Evolutionary conservation across 2,329 filamentous ascomycete genomes (phyloP).

Genomic region (Alternaria ethzedia): DNA sequence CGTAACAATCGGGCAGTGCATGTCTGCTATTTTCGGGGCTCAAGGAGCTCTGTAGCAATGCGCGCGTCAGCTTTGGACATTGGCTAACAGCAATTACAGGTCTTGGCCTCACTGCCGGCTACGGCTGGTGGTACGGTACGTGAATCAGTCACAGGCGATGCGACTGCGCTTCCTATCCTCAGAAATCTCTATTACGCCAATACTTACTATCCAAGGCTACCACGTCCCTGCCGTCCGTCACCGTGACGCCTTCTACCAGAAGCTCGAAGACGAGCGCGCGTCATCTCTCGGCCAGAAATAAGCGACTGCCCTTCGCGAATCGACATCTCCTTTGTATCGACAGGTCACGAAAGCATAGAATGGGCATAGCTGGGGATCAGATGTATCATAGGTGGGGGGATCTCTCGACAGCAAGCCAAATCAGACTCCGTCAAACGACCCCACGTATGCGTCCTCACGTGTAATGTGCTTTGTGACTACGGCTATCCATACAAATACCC

Average conservation of each 20-base stretch:
- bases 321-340: conserved; percentile 37
- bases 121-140: conserved; percentile 72
- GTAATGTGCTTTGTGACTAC: not conserved
- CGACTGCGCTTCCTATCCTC: not conserved
- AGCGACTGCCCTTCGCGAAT: conserved; percentile 14
- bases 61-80: conserved; percentile 16
- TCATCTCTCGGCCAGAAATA: conserved; percentile 50
- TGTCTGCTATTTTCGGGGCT: not conserved
- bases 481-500: not conserved
- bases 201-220: conserved; percentile 57
- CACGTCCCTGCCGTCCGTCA: conserved; percentile 69
- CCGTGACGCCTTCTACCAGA: conserved; percentile 68
- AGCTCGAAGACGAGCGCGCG: conserved; percentile 67
- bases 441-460: not conserved
- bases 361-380: conserved; percentile 28
- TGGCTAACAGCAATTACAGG: conserved; percentile 52
- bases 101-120: conserved; percentile 67
- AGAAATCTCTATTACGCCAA: not conserved
- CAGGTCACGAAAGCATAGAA: conserved; percentile 32
- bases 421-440: conserved; percentile 9
- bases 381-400: conserved; percentile 43
- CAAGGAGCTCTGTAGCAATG: conserved; percentile 6
- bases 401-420: conserved; percentile 29
- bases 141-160: conserved; percentile 27
- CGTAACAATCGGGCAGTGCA: conserved; percentile 39